Base-by-base conservation (phyloP, 129 eudicot species). In the Pseudognaphalium luteoalbum region DNA sequence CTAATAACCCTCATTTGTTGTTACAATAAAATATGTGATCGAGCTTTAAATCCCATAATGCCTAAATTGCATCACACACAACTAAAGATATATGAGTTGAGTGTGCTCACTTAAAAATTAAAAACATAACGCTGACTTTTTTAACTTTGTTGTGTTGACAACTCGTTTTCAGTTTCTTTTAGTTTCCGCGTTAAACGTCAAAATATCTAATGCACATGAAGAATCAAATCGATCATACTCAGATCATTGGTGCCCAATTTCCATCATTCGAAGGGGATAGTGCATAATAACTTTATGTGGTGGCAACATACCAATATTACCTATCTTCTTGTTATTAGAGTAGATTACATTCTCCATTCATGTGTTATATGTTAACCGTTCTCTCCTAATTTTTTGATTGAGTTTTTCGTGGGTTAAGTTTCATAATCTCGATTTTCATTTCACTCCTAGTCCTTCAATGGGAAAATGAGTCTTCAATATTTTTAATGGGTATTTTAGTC, bases 111-210 rank as follows among this genome's bases (percentile, higher is more conserved):
- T n/a, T n/a, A n/a, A n/a, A n/a, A n/a, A n/a, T n/a, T 25, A 74
- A 25, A 25, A 25, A 25, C 28, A 25, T 17, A 20, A 19, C 67
- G 73, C n/a, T 76, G 80, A 76, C 80, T 35, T 65, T 65, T 75
- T 52, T 50, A 6, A 17, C 37, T 19, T 7, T 67, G 25, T 66
- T 63, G 80, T 34, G 73, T 52, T 76, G 65, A 52, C 37, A 66
- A 76, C 66, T 76, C 80, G 80, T 66, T 33, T 66, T 76, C 80
- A 30, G 9, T 34, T 76, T 37, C 37, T 65, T 51, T 66, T 34
- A 33, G 54, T 51, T 66, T 66, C 73, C 80, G 66, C 65, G 80
- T 76, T 73, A 76, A 76, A 76, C 25, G 34, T 37, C 41, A 76
- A 76, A 66, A 76, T 76, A 76, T 76, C 73, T 66, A 7, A 74